Evolutionary conservation across 495 filamentous ascomycete species (phyloP).

Genomic region (Xylaria flabelliformis): DNA sequence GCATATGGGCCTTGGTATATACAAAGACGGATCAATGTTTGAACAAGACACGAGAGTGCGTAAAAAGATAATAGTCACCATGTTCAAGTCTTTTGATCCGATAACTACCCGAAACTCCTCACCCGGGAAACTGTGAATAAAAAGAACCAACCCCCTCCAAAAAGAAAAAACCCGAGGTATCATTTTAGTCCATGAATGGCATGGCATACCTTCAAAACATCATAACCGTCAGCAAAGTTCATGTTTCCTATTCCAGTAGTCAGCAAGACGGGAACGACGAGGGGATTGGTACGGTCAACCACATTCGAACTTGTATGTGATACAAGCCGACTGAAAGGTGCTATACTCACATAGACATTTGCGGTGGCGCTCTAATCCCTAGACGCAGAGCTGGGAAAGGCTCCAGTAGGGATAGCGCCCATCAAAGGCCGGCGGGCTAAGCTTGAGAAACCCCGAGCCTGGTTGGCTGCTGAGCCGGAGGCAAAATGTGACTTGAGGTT

Average conservation of each 20-base stretch:
- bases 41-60: background rate
- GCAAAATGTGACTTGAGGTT: slow-evolving; percentile 41
- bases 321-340: background rate
- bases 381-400: slow-evolving; percentile 28
- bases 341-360: slow-evolving; percentile 68
- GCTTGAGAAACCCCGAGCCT: slow-evolving; percentile 38
- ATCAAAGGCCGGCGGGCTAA: slow-evolving; percentile 35
- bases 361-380: slow-evolving; percentile 70
- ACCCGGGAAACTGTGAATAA: background rate
- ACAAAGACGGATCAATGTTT: background rate
- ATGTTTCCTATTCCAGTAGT: slow-evolving; percentile 77
- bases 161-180: background rate
- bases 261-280: background rate
- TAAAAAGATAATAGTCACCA: background rate
- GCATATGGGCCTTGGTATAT: slow-evolving; percentile 2
- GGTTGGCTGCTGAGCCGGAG: slow-evolving; percentile 39
- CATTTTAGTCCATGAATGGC: slow-evolving; percentile 46
- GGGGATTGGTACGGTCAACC: no score
- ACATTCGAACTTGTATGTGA: background rate
- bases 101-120: slow-evolving; percentile 15
- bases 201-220: slow-evolving; percentile 94
- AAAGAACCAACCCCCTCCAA: background rate
- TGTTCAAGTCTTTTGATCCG: slow-evolving; percentile 9
- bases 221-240: slow-evolving; percentile 93
- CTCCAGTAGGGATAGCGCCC: slow-evolving; percentile 28